A percentile compares a stretch with the other conserved stretches of the same genome.
Conservation (phyloP, 768 basidiomycete species). For the Podaxis sp. region DNA sequence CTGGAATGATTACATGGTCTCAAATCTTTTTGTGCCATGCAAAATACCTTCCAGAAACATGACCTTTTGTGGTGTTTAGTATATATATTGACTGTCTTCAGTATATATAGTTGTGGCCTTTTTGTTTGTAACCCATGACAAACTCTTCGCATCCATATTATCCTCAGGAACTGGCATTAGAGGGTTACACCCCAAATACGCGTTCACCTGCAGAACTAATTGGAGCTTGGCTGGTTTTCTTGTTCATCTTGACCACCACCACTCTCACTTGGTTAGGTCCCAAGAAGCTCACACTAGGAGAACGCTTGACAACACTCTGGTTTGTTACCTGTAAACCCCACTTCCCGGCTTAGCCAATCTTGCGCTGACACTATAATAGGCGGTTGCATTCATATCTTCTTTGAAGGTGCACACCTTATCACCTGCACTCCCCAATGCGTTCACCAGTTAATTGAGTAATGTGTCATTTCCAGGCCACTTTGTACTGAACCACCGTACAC, state of each 20-base stretch:
- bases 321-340: slow-evolving; percentile 5
- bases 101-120: too few species aligned
- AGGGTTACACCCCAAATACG: slow-evolving; percentile 9
- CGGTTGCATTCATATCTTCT: slow-evolving; percentile 13
- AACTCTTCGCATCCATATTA: slow-evolving; percentile 10
- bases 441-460: background rate
- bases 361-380: background rate
- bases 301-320: slow-evolving; percentile 11
- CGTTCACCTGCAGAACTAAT: slow-evolving; percentile 6
- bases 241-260: background rate
- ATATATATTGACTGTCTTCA: too few species aligned
- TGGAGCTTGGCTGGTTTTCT: slow-evolving; percentile 5
- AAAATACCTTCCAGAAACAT: too few species aligned
- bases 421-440: background rate
- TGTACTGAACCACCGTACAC: slow-evolving; percentile 8
- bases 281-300: slow-evolving; percentile 1
- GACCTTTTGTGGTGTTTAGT: too few species aligned
- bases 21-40: too few species aligned
- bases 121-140: background rate
- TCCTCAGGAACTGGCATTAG: background rate
- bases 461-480: slow-evolving; percentile 9
- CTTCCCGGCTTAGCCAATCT: too few species aligned
- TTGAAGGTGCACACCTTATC: slow-evolving; percentile 4
- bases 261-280: slow-evolving; percentile 10
- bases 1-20: too few species aligned